phyloP scores from a whole-genome alignment of 352 stramenopile genomes.

The Phytophthora sojae region DNA sequence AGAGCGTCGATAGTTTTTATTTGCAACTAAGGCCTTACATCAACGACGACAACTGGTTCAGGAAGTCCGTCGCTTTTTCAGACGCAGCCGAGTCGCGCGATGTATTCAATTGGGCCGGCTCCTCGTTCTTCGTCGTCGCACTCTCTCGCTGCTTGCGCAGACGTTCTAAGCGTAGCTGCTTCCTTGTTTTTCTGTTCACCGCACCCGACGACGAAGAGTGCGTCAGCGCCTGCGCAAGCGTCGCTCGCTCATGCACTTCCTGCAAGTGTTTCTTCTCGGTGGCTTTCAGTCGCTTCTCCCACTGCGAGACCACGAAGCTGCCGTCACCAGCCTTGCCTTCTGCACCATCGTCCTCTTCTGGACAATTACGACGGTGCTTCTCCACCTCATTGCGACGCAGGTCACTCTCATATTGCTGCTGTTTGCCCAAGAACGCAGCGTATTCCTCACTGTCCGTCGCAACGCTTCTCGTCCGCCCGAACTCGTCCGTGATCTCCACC shows the following conservation, averaged over 20 bases:
- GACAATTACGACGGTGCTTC: neutral
- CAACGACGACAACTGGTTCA: slow-evolving; percentile 59
- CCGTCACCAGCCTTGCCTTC: slow-evolving; percentile 25
- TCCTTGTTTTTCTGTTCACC: slow-evolving; percentile 56
- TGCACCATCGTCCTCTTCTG: slow-evolving; percentile 8
- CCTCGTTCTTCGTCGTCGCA: slow-evolving; percentile 7
- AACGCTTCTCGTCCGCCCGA: slow-evolving; percentile 58
- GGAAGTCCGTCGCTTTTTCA: slow-evolving; percentile 64
- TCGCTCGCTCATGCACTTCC: slow-evolving; percentile 66
- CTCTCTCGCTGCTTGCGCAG: slow-evolving; percentile 50
- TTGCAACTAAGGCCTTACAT: slow-evolving; percentile 35
- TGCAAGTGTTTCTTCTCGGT: slow-evolving; percentile 71
- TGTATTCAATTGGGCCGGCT: slow-evolving; percentile 4
- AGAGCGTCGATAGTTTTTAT: slow-evolving; percentile 8
- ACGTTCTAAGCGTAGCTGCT: slow-evolving; percentile 73
- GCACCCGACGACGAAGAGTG: slow-evolving; percentile 20
- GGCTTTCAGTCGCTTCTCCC: slow-evolving; percentile 76
- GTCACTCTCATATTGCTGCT: slow-evolving; percentile 11
- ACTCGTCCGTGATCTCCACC: slow-evolving; percentile 63
- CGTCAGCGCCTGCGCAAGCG: slow-evolving; percentile 51
- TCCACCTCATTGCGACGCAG: neutral
- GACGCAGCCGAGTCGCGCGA: slow-evolving; percentile 42
- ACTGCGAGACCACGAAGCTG: slow-evolving; percentile 84
- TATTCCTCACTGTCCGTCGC: slow-evolving; percentile 48
- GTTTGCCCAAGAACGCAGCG: slow-evolving; percentile 28